phyloP scores from a whole-genome alignment of 176 grass and related monocot species.

The Musa schizocarpa region DNA sequence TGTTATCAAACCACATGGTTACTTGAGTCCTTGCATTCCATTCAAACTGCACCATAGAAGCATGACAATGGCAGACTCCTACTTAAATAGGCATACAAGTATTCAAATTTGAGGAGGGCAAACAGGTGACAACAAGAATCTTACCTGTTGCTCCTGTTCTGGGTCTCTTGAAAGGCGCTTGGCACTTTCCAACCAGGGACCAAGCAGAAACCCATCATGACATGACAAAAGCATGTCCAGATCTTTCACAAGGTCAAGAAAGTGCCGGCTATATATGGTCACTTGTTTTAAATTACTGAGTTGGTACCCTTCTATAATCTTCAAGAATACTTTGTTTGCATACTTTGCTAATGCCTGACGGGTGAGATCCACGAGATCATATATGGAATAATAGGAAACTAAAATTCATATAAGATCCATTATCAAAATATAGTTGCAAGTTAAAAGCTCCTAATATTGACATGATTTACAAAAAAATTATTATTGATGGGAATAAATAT shows the following conservation, averaged over 20 bases:
- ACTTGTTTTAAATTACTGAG: slow-evolving; percentile 38
- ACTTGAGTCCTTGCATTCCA: slow-evolving; percentile 94
- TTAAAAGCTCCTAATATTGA: no score
- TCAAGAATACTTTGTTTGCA: slow-evolving; percentile 54
- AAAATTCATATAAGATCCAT: no score
- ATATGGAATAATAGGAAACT: slow-evolving; percentile 25
- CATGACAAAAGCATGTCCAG: slow-evolving; percentile 48
- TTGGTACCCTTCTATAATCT: slow-evolving; percentile 50
- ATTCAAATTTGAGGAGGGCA: slow-evolving; percentile 6
- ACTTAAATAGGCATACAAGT: neutral
- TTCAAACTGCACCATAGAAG: slow-evolving; percentile 54
- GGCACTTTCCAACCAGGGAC: slow-evolving; percentile 67
- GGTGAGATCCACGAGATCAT: slow-evolving; percentile 80
- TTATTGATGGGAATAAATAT: neutral
- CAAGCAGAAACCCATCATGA: slow-evolving; percentile 78
- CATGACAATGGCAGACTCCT: neutral
- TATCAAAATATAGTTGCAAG: no score
- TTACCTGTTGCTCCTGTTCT: slow-evolving; percentile 58
- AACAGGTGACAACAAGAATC: neutral
- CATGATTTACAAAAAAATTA: no score
- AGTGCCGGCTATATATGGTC: slow-evolving; percentile 26
- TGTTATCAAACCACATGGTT: slow-evolving; percentile 94
- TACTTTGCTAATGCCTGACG: slow-evolving; percentile 76
- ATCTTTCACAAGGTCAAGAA: slow-evolving; percentile 58
- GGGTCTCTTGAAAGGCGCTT: slow-evolving; percentile 43